Base-by-base conservation (phyloP, 768 basidiomycete genomes). In the Tremella yokohamensis region DNA sequence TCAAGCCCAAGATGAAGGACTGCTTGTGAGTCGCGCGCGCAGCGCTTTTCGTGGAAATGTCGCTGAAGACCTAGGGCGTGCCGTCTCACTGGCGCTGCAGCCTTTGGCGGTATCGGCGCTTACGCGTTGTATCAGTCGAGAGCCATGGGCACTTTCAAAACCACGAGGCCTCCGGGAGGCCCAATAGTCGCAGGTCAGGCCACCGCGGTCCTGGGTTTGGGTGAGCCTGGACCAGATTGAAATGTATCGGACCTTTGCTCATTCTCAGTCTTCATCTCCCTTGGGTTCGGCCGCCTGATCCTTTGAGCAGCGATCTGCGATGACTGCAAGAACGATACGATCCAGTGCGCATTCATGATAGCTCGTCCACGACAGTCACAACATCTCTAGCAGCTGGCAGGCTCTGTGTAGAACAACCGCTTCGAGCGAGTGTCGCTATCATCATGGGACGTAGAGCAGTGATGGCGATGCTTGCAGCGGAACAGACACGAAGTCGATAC, bases 91-190 rank as follows among this genome's bases (percentile, higher is more conserved):
- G 71, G 71, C 1, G 66, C 68, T 54, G 62, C 60, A 38, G 60
- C 66, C 1, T 73, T 73, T 49, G 52, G 59, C 4, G 71, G 68
- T 18, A 34, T 73, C n/a, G 71, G 71, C n/a, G 47, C 29, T 6
- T 73, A 73, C 44, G 71, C 71, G 18, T 42, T 73, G 26, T 65
- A 65, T 49, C 52, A 68, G 60, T 66, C 66, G 3, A 34, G 38
- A 11, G 40, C 51, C 29, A 68, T 67, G 49, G 69, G 69, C 29
- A 60, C 68, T 8, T 70, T 73, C 44, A 44, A 40, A 40, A 52
- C 37, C 11, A 47, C 61, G 11, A 49, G 68, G 56, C 68, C 69
- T 2, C 42, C 39, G 37, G 66, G 66, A 2, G 26, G 42, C 15
- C 63, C 66, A 1, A 44, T 67, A 20, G 52, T 64, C 20, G 68